Percentiles rank a stretch among this genome's conserved stretches.
phyloP scores from a whole-genome alignment of 2,329 filamentous ascomycete species.

The Tolypocladium nubicola region DNA sequence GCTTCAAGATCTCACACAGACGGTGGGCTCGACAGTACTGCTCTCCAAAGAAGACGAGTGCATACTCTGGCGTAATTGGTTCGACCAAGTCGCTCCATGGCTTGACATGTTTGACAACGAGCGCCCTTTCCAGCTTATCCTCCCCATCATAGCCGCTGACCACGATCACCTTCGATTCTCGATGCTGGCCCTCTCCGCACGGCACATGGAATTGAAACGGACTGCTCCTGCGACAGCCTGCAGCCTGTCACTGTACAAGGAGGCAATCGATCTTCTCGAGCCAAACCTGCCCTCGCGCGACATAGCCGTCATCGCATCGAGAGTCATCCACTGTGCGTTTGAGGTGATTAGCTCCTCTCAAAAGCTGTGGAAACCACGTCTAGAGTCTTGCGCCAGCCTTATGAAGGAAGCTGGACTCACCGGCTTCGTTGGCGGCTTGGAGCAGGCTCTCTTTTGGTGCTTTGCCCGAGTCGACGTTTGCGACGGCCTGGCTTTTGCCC shows the following conservation, averaged over 20 bases:
- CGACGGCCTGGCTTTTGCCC: conserved; percentile 39
- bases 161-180: conserved; percentile 34
- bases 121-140: conserved; percentile 33
- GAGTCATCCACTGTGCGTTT: conserved; percentile 41
- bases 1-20: conserved; percentile 18
- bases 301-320: conserved; percentile 39
- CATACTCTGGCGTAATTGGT: conserved; percentile 28
- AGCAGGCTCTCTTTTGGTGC: conserved; percentile 43
- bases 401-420: conserved; percentile 39
- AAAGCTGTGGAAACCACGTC: conserved; percentile 38
- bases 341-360: conserved; percentile 41
- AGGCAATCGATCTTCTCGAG: conserved; percentile 37
- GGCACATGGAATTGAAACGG: conserved; percentile 36
- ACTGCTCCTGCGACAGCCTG: conserved; percentile 20
- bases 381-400: conserved; percentile 40
- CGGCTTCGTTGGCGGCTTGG: conserved; percentile 36
- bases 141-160: conserved; percentile 33
- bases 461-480: conserved; percentile 45
- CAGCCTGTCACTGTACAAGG: conserved; percentile 37
- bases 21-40: conserved; percentile 10
- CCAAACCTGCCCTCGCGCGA: conserved; percentile 35
- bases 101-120: conserved; percentile 43
- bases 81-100: conserved; percentile 31
- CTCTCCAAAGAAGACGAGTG: conserved; percentile 20
- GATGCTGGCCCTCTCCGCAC: conserved; percentile 39